Conservation (phyloP, 306 rosid genomes). For the Luffa aegyptiaca region DNA sequence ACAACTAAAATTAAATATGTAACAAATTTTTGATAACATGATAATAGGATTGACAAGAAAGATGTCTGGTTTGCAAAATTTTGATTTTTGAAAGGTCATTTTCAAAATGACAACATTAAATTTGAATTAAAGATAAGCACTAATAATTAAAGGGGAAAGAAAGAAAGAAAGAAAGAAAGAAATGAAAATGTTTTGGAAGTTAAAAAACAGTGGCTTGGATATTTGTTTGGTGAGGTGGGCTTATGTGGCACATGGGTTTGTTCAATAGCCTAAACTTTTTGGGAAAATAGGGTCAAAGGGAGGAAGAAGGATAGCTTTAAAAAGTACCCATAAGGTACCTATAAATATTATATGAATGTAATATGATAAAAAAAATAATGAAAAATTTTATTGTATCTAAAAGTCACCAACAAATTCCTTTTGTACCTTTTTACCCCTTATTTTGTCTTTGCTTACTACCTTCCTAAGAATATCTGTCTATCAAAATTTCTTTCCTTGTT, state of each 20-base stretch:
- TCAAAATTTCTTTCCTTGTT: neutral
- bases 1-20: neutral
- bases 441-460: neutral
- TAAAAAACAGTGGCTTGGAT: neutral
- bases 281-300: slow-evolving; percentile 91
- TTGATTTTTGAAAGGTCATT: neutral
- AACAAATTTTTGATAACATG: neutral
- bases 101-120: neutral
- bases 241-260: slow-evolving; percentile 83
- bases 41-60: neutral
- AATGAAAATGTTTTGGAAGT: neutral
- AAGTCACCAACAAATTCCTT: neutral
- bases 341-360: neutral
- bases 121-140: neutral
- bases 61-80: neutral
- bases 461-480: slow-evolving; percentile 10
- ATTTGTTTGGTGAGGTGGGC: neutral
- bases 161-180: neutral
- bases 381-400: neutral
- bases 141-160: neutral
- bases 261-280: slow-evolving; percentile 51
- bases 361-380: neutral
- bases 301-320: slow-evolving; percentile 65
- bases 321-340: neutral
- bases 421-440: slow-evolving; percentile 4